phyloP scores from a whole-genome alignment of 805 yeast species.

The Candida methanosorbosa region DNA sequence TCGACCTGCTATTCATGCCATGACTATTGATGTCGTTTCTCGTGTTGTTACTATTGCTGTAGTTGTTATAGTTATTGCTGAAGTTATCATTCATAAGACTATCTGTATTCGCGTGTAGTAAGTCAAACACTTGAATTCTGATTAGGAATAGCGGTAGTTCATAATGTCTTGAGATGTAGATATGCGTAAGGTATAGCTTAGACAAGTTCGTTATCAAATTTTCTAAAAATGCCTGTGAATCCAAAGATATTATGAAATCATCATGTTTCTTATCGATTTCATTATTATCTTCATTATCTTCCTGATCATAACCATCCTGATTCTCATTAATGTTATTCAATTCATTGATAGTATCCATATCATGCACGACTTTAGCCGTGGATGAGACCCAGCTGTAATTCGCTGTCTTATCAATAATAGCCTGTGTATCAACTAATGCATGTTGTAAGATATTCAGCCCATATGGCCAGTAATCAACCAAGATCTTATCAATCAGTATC shows the following conservation, averaged over 20 bases:
- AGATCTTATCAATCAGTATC: slow-evolving; percentile 33
- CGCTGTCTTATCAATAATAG: slow-evolving; percentile 50
- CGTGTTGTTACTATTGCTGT: no score
- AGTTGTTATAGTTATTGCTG: no score
- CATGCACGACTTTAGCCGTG: slow-evolving; percentile 26
- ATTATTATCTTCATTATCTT: background rate
- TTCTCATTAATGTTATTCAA: slow-evolving; percentile 27
- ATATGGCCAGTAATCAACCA: slow-evolving; percentile 40
- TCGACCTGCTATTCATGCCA: no score
- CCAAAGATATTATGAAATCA: slow-evolving; percentile 27
- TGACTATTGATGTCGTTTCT: no score
- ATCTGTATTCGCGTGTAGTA: slow-evolving; percentile 4
- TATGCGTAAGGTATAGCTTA: slow-evolving; percentile 48
- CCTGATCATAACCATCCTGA: no score
- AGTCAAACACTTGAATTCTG: slow-evolving; percentile 63
- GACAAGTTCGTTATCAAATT: slow-evolving; percentile 39
- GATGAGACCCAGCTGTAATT: slow-evolving; percentile 40
- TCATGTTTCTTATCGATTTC: slow-evolving; percentile 16
- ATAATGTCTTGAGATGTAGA: slow-evolving; percentile 62
- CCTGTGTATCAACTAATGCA: slow-evolving; percentile 63
- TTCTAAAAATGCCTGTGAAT: slow-evolving; percentile 44
- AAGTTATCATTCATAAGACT: no score
- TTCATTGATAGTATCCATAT: slow-evolving; percentile 14
- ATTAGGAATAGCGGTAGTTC: slow-evolving; percentile 49
- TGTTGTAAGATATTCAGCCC: slow-evolving; percentile 59